These are phyloP conservation scores for Podila verticillata DNA, from an alignment of 192 early-diverging fungal species.

Conservation along the genomic window DNA sequence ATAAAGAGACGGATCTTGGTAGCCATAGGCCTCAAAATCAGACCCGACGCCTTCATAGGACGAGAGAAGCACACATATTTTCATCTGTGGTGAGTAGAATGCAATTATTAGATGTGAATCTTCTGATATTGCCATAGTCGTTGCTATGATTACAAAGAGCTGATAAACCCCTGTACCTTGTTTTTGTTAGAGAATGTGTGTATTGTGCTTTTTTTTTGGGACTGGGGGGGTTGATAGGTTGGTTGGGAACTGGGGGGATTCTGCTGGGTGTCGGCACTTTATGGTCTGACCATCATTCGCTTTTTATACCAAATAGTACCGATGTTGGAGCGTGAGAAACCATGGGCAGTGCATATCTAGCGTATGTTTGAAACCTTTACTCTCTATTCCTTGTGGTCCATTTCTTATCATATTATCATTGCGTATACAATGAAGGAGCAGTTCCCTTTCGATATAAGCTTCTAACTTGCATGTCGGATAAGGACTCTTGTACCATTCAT, in stretches of 20 bases:
- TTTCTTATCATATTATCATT: conserved; percentile 1
- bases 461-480: too few relatives aligned
- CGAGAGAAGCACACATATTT: conserved; percentile 11
- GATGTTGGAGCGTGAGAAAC: conserved; percentile 6
- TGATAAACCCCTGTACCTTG: conserved; percentile 10
- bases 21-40: conserved; percentile 14
- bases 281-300: conserved; percentile 14
- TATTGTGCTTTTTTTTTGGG: conserved; percentile 2
- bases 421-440: conserved; percentile 4
- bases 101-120: conserved; percentile 10
- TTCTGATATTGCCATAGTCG: conserved; percentile 5
- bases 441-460: too few relatives aligned
- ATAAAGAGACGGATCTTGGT: conserved; percentile 20
- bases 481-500: too few relatives aligned
- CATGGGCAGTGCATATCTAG: conserved; percentile 3
- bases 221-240: conserved; percentile 1
- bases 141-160: conserved; percentile 7
- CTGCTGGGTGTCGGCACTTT: conserved; percentile 8
- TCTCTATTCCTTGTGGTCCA: conserved; percentile 1
- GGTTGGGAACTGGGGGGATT: conserved; percentile 5
- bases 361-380: too few relatives aligned
- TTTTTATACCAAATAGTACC: conserved; percentile 12
- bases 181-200: conserved; percentile 6
- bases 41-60: conserved; percentile 12
- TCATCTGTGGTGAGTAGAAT: conserved; percentile 14